Base-by-base conservation (phyloP, 2,329 filamentous ascomycete genomes). In the Chaetomiaceae sp. region DNA sequence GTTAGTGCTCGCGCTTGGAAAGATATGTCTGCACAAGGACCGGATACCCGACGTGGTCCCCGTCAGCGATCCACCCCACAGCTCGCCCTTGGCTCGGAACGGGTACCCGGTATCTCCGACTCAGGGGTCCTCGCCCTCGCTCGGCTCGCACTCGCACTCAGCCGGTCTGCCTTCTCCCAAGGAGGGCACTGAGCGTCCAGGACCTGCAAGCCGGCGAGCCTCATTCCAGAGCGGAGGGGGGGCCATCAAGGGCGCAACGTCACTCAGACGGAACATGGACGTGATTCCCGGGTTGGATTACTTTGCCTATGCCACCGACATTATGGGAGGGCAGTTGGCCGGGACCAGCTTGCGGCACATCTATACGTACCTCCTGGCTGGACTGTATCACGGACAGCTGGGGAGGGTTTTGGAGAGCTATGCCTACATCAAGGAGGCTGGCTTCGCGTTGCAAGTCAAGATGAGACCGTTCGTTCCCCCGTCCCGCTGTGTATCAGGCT, bases 241-340 rank as follows among this genome's bases (percentile, higher is more conserved):
- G 38, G 34, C 58, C 14, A 31, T 42, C n/a, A 57, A 58, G 50
- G 25, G 51, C 12, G 47, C 35, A 8, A 52, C 45, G 3, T 55
- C 58, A 7, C 52, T 63, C 6, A 71, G 64, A 57, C 58, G 79
- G 59, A 96, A 95, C 63, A 76, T 93, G 44, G 90, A 97, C 61
- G 78, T 87, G 6, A 87, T 96, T 54, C 92, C 93, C 0, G 93
- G 93, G 0, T 73, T 97, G 51, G 86, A 90, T 25, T 96, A 96
- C 65, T 96, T 91, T 65, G 87, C 87, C 1, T 84, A 87, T 55
- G 92, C 90, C 2, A 86, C 86, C 1, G 86, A 93, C 55, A 96
- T 97, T 33, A 72, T 97, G 14, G 90, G 90, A 5, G 86, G 86
- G 52, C 83, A 93, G 44, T 77, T 83, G 31, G 91, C 87, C 12